Evolutionary conservation across 2,329 filamentous ascomycete genomes (phyloP).

Genomic region (Sporothrix pseudoabietina): DNA sequence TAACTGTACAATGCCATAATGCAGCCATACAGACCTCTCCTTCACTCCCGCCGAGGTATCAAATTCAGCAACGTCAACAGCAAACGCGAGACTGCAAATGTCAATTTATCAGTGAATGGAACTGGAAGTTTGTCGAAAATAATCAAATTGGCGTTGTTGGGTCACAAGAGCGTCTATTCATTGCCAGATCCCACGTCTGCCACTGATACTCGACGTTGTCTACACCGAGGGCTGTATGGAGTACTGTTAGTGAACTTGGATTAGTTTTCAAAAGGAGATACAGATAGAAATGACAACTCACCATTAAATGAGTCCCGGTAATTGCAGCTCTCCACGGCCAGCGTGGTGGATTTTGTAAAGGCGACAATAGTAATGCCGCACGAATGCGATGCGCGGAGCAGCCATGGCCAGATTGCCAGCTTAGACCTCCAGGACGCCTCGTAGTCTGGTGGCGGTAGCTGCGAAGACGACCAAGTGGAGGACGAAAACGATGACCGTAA

Average conservation of each 20-base stretch:
- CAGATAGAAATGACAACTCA: background rate
- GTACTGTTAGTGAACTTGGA: background rate
- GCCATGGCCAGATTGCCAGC: constrained; percentile 27
- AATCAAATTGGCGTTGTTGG: background rate
- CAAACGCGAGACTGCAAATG: background rate
- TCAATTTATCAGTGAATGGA: background rate
- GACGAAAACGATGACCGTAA: constrained; percentile 20
- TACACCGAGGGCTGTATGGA: constrained; percentile 21
- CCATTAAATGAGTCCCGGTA: constrained; percentile 21
- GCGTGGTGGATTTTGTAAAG: constrained; percentile 13
- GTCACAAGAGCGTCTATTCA: background rate
- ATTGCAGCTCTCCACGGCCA: constrained; percentile 15
- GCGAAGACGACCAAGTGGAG: background rate
- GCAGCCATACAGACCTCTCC: background rate
- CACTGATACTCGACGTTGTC: constrained; percentile 28
- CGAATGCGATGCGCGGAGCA: constrained; percentile 5
- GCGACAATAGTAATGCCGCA: constrained; percentile 23
- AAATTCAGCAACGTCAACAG: background rate
- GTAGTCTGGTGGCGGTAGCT: constrained; percentile 32
- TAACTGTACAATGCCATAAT: background rate
- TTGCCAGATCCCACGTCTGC: constrained; percentile 24
- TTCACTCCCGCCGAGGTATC: background rate
- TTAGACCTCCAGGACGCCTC: constrained; percentile 27
- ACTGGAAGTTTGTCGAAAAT: no score
- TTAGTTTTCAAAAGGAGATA: background rate